phyloP scores from a whole-genome alignment of 768 basidiomycete genomes.

The Collybiopsis luxurians region DNA sequence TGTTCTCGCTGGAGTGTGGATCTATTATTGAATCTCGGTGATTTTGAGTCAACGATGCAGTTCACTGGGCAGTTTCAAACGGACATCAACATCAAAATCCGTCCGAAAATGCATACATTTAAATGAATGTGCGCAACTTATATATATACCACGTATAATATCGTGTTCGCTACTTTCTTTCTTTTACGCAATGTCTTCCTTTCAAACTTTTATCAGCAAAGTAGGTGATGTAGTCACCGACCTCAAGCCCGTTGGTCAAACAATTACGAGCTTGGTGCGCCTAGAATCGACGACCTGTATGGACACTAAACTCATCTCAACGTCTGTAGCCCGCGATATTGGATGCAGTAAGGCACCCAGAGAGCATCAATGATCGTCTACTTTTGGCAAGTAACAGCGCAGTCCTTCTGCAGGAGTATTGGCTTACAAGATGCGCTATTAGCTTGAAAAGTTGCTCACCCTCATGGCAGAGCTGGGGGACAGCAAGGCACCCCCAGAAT shows the following conservation, averaged over 20 bases:
- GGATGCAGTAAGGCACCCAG: slow-evolving; percentile 44
- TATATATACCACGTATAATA: no score
- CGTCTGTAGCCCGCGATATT: neutral
- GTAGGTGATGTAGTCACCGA: neutral
- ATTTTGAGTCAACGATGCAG: no score
- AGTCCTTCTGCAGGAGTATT: neutral
- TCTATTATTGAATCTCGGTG: no score
- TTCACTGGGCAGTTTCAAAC: no score
- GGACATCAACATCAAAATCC: no score
- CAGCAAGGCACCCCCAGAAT: slow-evolving; percentile 23
- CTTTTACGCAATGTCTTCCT: neutral
- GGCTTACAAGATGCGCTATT: neutral
- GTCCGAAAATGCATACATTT: no score
- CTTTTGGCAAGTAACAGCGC: slow-evolving; percentile 45
- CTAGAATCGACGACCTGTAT: no score
- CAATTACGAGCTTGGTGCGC: slow-evolving; percentile 1
- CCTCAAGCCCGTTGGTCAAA: neutral
- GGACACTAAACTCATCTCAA: neutral
- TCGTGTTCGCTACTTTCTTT: neutral
- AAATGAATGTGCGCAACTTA: no score
- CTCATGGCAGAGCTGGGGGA: slow-evolving; percentile 54
- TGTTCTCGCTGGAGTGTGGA: no score
- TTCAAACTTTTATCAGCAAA: neutral
- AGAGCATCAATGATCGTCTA: slow-evolving; percentile 56
- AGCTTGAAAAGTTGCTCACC: slow-evolving; percentile 64